phyloP scores from a whole-genome alignment of 768 basidiomycete genomes.

The Russula sp. region DNA sequence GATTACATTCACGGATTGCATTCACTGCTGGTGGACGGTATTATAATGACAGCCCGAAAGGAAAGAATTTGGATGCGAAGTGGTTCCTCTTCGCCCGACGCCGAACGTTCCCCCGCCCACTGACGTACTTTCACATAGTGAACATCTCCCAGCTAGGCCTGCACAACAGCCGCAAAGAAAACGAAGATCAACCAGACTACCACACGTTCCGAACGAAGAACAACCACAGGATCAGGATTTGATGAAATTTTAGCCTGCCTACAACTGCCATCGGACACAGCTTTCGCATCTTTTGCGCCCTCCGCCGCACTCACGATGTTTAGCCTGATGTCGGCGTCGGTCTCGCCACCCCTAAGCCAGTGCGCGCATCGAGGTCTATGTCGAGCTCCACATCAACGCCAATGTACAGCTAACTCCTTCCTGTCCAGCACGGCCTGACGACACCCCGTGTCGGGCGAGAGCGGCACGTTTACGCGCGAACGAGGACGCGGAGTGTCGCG shows the following conservation, averaged over 20 bases:
- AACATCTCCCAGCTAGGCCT: background rate
- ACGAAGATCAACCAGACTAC: background rate
- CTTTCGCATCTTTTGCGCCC: background rate
- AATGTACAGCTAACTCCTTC: background rate
- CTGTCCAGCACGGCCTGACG: constrained; percentile 11
- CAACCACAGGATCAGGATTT: background rate
- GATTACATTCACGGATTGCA: too few relatives aligned
- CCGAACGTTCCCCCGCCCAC: background rate
- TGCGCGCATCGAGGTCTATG: background rate
- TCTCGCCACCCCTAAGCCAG: background rate
- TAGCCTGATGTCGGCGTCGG: background rate
- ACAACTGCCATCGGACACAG: background rate
- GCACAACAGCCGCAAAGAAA: background rate
- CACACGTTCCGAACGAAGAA: background rate
- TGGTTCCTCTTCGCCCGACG: constrained; percentile 3
- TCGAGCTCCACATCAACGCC: background rate
- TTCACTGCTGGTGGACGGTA: background rate
- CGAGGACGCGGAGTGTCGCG: constrained; percentile 11
- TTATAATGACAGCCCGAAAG: background rate
- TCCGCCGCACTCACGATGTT: background rate
- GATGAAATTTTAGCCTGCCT: background rate
- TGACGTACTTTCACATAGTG: background rate
- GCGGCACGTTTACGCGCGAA: constrained; percentile 8
- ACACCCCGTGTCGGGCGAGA: constrained; percentile 13
- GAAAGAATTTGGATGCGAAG: background rate